phyloP scores from a whole-genome alignment of 225 moss, liverwort and hornwort genomes.

The Antitrichia curtipendula region DNA sequence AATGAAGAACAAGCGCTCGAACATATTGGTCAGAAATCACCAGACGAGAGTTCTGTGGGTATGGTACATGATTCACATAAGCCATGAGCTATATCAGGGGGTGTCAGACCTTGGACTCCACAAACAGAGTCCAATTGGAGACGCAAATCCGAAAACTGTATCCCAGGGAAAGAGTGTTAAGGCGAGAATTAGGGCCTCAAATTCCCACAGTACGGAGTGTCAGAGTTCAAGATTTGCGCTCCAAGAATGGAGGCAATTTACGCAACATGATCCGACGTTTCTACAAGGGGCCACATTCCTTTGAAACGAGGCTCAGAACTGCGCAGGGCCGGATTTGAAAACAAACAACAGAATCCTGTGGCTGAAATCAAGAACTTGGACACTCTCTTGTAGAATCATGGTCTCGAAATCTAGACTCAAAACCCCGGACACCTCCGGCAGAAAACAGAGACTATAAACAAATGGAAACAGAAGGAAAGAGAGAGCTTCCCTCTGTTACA shows the following conservation, averaged over 20 bases:
- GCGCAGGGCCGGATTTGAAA: background rate
- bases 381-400: background rate
- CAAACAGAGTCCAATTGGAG: background rate
- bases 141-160: background rate
- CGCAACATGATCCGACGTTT: background rate
- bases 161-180: background rate
- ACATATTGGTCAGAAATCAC: background rate
- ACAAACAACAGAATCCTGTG: background rate
- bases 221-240: background rate
- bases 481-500: background rate
- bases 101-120: background rate
- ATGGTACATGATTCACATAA: conserved; percentile 1
- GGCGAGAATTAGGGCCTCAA: background rate
- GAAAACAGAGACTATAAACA: background rate
- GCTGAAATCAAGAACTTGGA: background rate
- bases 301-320: background rate
- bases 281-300: background rate
- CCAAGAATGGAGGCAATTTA: background rate
- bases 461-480: background rate
- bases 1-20: background rate
- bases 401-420: background rate
- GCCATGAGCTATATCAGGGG: background rate
- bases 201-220: background rate
- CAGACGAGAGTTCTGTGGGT: background rate
- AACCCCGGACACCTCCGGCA: background rate